Base-by-base conservation (phyloP, 345 rosid species). In the Linum lewisii region DNA sequence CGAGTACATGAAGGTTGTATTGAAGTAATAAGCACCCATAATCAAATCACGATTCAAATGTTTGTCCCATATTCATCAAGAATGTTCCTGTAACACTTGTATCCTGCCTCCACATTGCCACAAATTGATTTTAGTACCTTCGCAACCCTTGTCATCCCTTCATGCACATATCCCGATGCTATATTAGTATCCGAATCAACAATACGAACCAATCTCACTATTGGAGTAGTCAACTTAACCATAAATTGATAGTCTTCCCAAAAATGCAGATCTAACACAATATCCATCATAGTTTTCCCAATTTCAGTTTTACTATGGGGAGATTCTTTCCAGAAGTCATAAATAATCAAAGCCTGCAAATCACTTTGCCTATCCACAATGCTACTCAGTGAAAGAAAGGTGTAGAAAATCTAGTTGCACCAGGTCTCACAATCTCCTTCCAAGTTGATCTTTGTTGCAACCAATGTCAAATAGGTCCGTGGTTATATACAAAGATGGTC, bases 401-500 rank as follows among this genome's bases (percentile, higher is more conserved):
- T 42, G 47, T 42, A 42, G 47, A n/a, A 13, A 42, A 42, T 10
- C 47, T 10, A 42, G 47, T 42, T 7, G 11, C 11, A 1, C 14
- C 47, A 3, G 5, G 47, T 42, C 47, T 42, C 18, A 42, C 11
- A 42, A 61, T 19, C 21, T 24, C 42, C 13, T 25, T 49, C 37
- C 38, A 44, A 13, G 13, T 52, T 10, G 24, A 7, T 1, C 21
- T 44, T 7, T 61, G 45, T 19, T 53, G 23, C 22, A 61, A 61
- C 55, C 38, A 24, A n/a, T n/a, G n/a, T 3, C 18, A 56, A 6
- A 21, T 47, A 24, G 0, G 34, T 16, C 1, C 18, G 26, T 51
- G 57, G 29, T 62, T 62, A 36, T 51, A 62, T 1, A 62, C 25
- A 62, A 61, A 61, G 3, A 26, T 19, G 0, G 47, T 42, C 47